Conservation (phyloP, 2,329 filamentous ascomycete genomes). For the Trichophyton rubrum region DNA sequence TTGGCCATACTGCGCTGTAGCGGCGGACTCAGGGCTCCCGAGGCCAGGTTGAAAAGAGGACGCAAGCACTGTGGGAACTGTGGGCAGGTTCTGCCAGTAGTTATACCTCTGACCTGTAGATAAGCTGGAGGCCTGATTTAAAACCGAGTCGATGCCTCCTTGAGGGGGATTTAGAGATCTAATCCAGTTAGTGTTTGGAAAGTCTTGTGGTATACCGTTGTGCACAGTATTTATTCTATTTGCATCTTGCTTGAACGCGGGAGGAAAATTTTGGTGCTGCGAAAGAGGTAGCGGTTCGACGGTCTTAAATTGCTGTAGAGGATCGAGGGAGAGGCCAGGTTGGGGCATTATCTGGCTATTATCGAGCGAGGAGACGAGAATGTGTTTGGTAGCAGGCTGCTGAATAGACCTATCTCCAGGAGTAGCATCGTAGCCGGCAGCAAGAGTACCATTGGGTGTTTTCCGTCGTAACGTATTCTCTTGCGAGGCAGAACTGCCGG, state of each 20-base stretch:
- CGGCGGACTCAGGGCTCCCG: constrained; percentile 47
- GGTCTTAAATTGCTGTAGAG: constrained; percentile 21
- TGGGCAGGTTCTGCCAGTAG: constrained; percentile 36
- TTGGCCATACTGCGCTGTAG: constrained; percentile 46
- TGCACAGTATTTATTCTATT: constrained; percentile 13
- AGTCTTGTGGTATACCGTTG: constrained; percentile 20
- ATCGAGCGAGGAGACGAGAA: constrained; percentile 54
- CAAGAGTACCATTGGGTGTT: constrained; percentile 85
- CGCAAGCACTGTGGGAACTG: constrained; percentile 47
- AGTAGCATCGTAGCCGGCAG: constrained; percentile 81
- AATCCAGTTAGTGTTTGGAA: constrained; percentile 29
- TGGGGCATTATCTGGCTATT: constrained; percentile 25
- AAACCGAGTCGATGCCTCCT: constrained; percentile 48
- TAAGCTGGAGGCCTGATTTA: constrained; percentile 44
- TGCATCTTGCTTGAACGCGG: constrained; percentile 28
- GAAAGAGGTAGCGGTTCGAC: constrained; percentile 21
- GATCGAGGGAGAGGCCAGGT: constrained; percentile 21
- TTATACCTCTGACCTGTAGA: constrained; percentile 26
- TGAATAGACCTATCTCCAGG: constrained; percentile 59
- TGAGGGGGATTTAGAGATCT: constrained; percentile 35
- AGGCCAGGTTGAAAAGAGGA: constrained; percentile 39
- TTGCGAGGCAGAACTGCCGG: constrained; percentile 17
- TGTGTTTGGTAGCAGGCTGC: constrained; percentile 68
- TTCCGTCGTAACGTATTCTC: constrained; percentile 82
- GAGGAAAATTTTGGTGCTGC: constrained; percentile 27